phyloP scores from a whole-genome alignment of 371 early-diverging fungal genomes.

The Basidiobolus heterosporus region DNA sequence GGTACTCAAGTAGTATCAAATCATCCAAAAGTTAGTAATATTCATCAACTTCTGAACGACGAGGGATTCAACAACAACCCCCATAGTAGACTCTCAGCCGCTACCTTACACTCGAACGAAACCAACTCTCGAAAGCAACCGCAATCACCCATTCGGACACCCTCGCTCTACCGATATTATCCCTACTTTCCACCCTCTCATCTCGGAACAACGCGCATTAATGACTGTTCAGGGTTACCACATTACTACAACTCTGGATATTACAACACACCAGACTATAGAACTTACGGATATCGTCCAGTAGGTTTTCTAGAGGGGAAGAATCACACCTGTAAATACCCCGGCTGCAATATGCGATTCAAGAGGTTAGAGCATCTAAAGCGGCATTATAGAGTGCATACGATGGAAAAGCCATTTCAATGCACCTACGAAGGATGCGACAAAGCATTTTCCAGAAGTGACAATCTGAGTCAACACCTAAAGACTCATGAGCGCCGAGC shows the following conservation, averaged over 20 bases:
- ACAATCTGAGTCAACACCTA: slow-evolving; percentile 39
- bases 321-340: slow-evolving; percentile 19
- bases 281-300: slow-evolving; percentile 2
- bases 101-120: too few species aligned
- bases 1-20: too few species aligned
- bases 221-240: too few species aligned
- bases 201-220: too few species aligned
- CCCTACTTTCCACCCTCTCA: too few species aligned
- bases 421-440: slow-evolving; percentile 65
- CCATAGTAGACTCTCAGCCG: too few species aligned
- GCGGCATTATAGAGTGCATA: slow-evolving; percentile 78
- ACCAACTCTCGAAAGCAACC: too few species aligned
- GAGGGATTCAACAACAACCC: not conserved
- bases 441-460: slow-evolving; percentile 75
- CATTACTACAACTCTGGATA: too few species aligned
- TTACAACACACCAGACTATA: too few species aligned
- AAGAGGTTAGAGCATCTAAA: slow-evolving; percentile 71
- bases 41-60: too few species aligned
- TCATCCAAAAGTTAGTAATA: not conserved
- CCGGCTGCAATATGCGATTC: slow-evolving; percentile 25
- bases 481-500: slow-evolving; percentile 18
- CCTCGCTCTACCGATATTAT: too few species aligned
- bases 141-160: too few species aligned
- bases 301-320: slow-evolving; percentile 1
- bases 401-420: slow-evolving; percentile 70